Conservation (phyloP, 208 protist species). For the Trypanosoma melophagium region DNA sequence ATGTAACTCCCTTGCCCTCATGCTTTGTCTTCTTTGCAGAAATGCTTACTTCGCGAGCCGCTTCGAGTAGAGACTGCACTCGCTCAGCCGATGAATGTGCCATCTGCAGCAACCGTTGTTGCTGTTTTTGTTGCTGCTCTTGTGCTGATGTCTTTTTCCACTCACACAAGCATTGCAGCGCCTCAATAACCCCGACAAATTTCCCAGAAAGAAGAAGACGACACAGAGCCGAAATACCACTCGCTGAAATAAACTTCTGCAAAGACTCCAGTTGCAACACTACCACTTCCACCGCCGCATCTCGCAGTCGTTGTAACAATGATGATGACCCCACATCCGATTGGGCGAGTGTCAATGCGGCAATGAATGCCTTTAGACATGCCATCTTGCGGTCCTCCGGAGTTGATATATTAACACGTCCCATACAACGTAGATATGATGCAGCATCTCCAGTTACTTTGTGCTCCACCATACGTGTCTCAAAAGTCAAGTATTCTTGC, state of each 20-base stretch:
- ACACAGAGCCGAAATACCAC: conserved; percentile 15
- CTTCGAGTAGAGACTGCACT: conserved; percentile 32
- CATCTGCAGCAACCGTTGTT: conserved; percentile 1
- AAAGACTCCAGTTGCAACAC: conserved; percentile 19
- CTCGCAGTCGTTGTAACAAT: conserved; percentile 2
- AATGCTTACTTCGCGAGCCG: conserved; percentile 11
- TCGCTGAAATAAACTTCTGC: conserved; percentile 1
- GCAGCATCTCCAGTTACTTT: conserved; percentile 13
- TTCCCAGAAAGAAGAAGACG: conserved; percentile 7
- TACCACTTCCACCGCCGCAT: conserved; percentile 20
- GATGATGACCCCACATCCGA: conserved; percentile 10
- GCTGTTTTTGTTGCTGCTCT: not conserved
- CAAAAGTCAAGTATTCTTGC: conserved; percentile 12
- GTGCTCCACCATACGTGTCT: conserved; percentile 15
- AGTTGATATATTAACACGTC: not conserved
- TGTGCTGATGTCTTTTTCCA: not conserved
- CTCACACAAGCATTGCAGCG: not conserved
- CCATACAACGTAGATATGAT: conserved; percentile 10
- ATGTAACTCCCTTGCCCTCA: not conserved
- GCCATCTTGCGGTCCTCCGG: conserved; percentile 26
- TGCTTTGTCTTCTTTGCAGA: conserved; percentile 5
- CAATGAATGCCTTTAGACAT: conserved; percentile 31
- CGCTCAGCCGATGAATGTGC: not conserved
- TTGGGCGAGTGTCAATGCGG: conserved; percentile 34
- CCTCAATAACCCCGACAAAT: not conserved